A percentile compares a stretch with the other conserved stretches of the same genome.
These are phyloP conservation scores for Penicillium coffeae DNA, from an alignment of 495 filamentous ascomycete species.

Conservation along the genomic window DNA sequence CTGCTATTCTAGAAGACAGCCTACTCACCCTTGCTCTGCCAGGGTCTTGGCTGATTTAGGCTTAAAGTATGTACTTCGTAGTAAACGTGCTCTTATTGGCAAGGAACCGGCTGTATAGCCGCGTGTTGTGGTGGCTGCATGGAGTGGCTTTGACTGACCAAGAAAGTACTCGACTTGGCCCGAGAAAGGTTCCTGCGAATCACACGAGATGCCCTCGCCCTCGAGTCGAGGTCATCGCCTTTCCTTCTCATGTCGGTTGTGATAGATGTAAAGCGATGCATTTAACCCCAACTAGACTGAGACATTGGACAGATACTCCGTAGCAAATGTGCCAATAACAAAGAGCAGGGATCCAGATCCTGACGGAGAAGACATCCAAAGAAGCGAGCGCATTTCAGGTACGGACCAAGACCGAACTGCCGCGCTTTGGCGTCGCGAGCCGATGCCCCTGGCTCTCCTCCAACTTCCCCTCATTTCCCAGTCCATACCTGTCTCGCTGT, in stretches of 20 bases:
- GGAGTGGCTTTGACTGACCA: neutral
- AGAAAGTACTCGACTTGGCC: too few relatives aligned
- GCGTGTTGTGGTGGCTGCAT: neutral
- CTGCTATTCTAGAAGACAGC: too few relatives aligned
- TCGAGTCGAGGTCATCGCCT: too few relatives aligned
- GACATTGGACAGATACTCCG: neutral
- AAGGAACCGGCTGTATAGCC: neutral
- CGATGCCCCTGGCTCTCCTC: slow-evolving; percentile 16
- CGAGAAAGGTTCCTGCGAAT: too few relatives aligned
- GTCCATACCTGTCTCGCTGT: slow-evolving; percentile 2
- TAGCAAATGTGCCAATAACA: too few relatives aligned
- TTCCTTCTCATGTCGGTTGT: neutral
- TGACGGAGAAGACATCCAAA: neutral
- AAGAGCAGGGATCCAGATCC: neutral
- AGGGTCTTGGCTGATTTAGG: neutral
- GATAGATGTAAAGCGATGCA: too few relatives aligned
- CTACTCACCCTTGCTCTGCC: too few relatives aligned
- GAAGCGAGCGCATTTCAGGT: neutral
- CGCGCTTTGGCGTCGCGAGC: slow-evolving; percentile 2
- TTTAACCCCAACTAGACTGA: too few relatives aligned
- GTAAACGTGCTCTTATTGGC: neutral
- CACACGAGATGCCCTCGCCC: too few relatives aligned
- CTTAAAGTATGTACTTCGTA: neutral
- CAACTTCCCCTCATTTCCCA: slow-evolving; percentile 20
- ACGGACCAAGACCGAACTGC: slow-evolving; percentile 1